Evolutionary conservation across 225 moss, liverwort and hornwort species (phyloP), one percentile per base, ranked within the genome.

Genomic region (Rhytidiadelphus loreus): DNA sequence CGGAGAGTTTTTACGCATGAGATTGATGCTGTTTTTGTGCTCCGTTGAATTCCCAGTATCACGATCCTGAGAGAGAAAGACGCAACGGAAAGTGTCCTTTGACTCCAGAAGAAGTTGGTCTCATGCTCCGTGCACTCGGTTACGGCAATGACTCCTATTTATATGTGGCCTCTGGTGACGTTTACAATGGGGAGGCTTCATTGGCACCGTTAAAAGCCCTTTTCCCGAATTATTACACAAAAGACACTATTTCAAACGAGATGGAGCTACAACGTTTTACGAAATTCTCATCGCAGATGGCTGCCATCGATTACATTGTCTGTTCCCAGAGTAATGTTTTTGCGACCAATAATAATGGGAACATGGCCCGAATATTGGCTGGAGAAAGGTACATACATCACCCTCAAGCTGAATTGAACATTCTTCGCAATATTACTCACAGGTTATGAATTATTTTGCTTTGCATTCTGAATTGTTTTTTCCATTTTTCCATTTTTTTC

Each of bases 291-390:
- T 99, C 99, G 52, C 96, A 96, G 86, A 93, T 99, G 96, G 99
- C 99, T 59, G 99, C 99, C 52, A 96, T 99, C n/a, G 99, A 99
- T 91, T 99, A 99, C 80, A 96, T 96, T 80, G 99, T 97, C n/a
- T 99, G 99, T 83, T 97, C 95, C 61, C 91, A 96, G 87, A 99
- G 99, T 90, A 92, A 99, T 92, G 99, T 96, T 61, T 99, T 99
- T 93, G 99, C 96, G 85, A 95, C 99, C 52, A 99, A 99, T 84
- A 99, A 99, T 81, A 99, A 99, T 74, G 99, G 97, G 44, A 99
- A 99, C 68, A 99, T 99, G 99, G 97, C 99, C 60, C 93, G 96
- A 75, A 96, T 99, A 78, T 92, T 99, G 85, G 97, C 99, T 77
- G 99, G 99, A 55, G 96, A 97, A 93, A 96, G 98, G 97, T 98